These are phyloP conservation scores for barrel medic (Medicago truncatula) DNA, from an alignment of 306 rosid species.

Conservation along the genomic window DNA sequence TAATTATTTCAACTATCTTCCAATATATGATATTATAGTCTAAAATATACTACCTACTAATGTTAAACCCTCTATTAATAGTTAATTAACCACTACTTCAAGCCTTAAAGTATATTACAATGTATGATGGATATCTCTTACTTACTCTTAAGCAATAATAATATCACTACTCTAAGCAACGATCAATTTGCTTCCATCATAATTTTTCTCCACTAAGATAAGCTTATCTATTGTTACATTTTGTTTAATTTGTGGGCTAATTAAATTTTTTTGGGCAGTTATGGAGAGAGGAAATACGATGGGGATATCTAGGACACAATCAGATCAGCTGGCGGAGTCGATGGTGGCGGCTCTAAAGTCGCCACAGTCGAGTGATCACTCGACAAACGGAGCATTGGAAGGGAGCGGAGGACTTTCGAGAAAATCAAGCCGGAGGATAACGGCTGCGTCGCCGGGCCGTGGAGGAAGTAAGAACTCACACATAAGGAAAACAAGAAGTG, in stretches of 20 bases:
- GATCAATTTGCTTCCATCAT: not conserved
- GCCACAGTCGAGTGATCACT: constrained; percentile 50
- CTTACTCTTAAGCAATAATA: not conserved
- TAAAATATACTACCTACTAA: constrained; percentile 1
- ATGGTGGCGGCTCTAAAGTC: constrained; percentile 64
- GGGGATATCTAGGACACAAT: constrained; percentile 65
- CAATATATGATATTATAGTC: not conserved
- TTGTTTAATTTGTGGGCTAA: not conserved
- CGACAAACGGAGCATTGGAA: constrained; percentile 35
- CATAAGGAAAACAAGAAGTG: constrained; percentile 90
- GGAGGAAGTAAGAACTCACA: constrained; percentile 66
- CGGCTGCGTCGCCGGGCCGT: constrained; percentile 65
- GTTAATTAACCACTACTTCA: constrained; percentile 8
- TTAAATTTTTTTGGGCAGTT: not conserved
- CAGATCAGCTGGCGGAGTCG: constrained; percentile 79
- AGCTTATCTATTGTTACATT: not conserved
- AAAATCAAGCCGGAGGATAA: constrained; percentile 76
- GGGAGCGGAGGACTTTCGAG: constrained; percentile 54
- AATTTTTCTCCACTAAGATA: not conserved
- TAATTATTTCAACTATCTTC: not conserved
- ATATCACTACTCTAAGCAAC: constrained; percentile 11
- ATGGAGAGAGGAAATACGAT: constrained; percentile 63
- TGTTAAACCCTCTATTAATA: not conserved
- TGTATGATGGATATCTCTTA: not conserved
- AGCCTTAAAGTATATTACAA: constrained; percentile 1